phyloP scores from a whole-genome alignment of 768 basidiomycete species.

The Boletus sp. region DNA sequence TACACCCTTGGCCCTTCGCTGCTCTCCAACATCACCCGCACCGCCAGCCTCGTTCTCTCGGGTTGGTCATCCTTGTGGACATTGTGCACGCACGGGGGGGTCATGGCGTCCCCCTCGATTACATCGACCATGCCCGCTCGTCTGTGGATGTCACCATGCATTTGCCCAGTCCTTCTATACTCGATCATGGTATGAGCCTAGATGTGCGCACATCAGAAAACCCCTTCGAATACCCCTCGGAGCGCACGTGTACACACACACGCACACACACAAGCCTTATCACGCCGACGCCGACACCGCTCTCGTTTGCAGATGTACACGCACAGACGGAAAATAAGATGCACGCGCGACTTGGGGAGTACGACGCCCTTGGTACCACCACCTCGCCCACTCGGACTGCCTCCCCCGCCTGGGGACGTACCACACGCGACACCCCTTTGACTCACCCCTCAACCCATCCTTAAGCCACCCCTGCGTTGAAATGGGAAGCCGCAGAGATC shows the following conservation, averaged over 20 bases:
- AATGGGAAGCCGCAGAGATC: too few relatives aligned
- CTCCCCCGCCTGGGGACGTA: constrained; percentile 40
- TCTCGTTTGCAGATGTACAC: constrained; percentile 40
- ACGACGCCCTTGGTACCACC: constrained; percentile 35
- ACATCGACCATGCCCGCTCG: constrained; percentile 38
- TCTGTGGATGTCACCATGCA: constrained; percentile 39
- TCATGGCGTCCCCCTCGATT: constrained; percentile 49
- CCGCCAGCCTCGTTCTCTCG: constrained; percentile 59
- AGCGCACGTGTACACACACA: constrained; percentile 3
- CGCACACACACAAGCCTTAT: not conserved
- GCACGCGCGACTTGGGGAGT: not conserved
- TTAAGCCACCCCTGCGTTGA: constrained; percentile 29
- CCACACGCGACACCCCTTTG: constrained; percentile 37
- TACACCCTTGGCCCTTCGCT: constrained; percentile 39
- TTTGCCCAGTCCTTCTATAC: constrained; percentile 24
- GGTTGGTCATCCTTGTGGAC: constrained; percentile 45
- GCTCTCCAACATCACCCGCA: constrained; percentile 55
- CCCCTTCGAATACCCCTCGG: constrained; percentile 41
- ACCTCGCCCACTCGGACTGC: constrained; percentile 60
- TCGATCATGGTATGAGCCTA: constrained; percentile 13
- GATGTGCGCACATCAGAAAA: constrained; percentile 32
- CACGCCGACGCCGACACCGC: constrained; percentile 12
- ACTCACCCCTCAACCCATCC: constrained; percentile 32
- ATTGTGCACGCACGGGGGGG: constrained; percentile 22
- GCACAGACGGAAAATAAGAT: not conserved